phyloP scores from a whole-genome alignment of 1,284 basidiomycete genomes.

The Pholiota adiposa region DNA sequence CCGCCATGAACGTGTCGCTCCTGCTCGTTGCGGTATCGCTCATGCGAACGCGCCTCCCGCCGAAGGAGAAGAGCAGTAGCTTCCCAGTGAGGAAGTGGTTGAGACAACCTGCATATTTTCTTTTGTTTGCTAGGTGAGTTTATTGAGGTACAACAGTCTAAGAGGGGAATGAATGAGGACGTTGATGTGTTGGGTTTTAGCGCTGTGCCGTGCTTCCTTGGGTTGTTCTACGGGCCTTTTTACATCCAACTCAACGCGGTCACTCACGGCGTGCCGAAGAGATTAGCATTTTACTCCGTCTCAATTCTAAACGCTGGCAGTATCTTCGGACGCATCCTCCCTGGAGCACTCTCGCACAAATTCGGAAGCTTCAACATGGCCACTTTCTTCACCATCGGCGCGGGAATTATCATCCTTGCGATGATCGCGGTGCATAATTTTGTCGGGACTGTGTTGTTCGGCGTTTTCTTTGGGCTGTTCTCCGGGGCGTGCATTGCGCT shows the following conservation, averaged over 20 bases:
- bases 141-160: not conserved
- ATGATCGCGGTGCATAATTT: conserved; percentile 30
- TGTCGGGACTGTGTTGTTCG: conserved; percentile 34
- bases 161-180: not conserved
- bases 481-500: conserved; percentile 33
- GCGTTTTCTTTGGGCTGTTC: conserved; percentile 43
- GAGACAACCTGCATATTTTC: conserved; percentile 14
- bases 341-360: conserved; percentile 43
- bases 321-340: conserved; percentile 48
- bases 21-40: conserved; percentile 46
- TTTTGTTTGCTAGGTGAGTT: conserved; percentile 10
- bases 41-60: conserved; percentile 46
- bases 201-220: conserved; percentile 31
- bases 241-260: conserved; percentile 53
- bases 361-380: conserved; percentile 41
- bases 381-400: conserved; percentile 22
- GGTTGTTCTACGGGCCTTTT: conserved; percentile 49
- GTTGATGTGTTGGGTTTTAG: not conserved
- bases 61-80: conserved; percentile 21
- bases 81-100: conserved; percentile 16
- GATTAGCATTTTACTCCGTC: conserved; percentile 53
- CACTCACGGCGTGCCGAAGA: conserved; percentile 40
- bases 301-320: conserved; percentile 50
- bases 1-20: conserved; percentile 40
- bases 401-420: conserved; percentile 35